Base-by-base conservation (phyloP, 164 flowering plant species). In the Malania oleifera region DNA sequence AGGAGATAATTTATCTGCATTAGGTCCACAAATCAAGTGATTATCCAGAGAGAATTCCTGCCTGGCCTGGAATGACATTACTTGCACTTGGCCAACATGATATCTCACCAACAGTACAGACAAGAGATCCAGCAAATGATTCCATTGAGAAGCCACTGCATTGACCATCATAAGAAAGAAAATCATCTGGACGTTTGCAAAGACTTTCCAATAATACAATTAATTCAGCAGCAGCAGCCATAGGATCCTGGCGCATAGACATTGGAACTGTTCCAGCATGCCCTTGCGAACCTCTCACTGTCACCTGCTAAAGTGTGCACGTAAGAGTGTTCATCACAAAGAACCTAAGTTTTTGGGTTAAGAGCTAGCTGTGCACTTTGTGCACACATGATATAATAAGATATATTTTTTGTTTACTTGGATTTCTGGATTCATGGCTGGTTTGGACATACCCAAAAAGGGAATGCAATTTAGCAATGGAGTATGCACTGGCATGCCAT, bases 231-330 rank as follows among this genome's bases (percentile, higher is more conserved):
- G 97, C 83, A 59, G 95, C 99, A 60, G 85, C 75, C 97, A 95
- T 85, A 17, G 97, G 97, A 71, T 91, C 99, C 37, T 75, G 82
- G 31, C 99, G 92, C 95, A 91, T 77, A 17, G 82, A 69, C 99
- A 95, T 95, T 44, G 99, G 99, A 50, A 95, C 99, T 9, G 99
- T 95, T 63, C 97, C 97, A 23, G 99, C 99, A 76, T 95, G 99
- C 60, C 97, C 99, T 61, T 95, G 99, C 37, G 92, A 71, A 60
- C 99, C 99, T 78, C 68, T 86, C 40, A 95, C 93, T 3, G 91
- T 91, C 34, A 95, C 89, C 99, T 95, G 82, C 66, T n/a, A 73
- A 66, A 48, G 49, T 56, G 40, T 53, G 9, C 43, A 41, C 38
- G 17, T 18, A 44, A 20, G 50, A 20, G 7, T 23, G n/a, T n/a